These are phyloP conservation scores for Neurospora sp. DNA, from an alignment of 495 filamentous ascomycete species.

Conservation along the genomic window DNA sequence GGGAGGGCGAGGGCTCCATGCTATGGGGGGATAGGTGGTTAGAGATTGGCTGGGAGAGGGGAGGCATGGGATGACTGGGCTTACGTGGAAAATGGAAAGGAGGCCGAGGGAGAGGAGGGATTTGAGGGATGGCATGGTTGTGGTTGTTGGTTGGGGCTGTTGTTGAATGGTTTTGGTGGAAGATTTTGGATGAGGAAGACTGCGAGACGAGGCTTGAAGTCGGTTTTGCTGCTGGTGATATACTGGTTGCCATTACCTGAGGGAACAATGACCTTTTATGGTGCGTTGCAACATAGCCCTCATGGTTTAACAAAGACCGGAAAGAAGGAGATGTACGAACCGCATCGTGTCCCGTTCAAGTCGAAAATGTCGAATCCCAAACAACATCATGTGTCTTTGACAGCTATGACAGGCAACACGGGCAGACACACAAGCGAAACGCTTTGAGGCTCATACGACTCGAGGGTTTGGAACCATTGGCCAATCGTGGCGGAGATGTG, in stretches of 20 bases:
- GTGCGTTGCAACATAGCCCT: not conserved
- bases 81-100: not conserved
- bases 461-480: not conserved
- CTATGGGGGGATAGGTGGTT: no score
- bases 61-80: no score
- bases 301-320: not conserved
- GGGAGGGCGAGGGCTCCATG: not conserved
- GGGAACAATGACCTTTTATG: not conserved
- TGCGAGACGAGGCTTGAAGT: not conserved
- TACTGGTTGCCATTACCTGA: not conserved
- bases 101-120: not conserved
- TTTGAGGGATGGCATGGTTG: not conserved
- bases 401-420: not conserved
- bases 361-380: not conserved
- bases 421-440: not conserved
- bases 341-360: not conserved
- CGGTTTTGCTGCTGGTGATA: not conserved
- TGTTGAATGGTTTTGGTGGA: not conserved
- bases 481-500: not conserved
- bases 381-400: not conserved
- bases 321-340: not conserved
- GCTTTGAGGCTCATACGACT: not conserved
- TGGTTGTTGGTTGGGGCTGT: not conserved
- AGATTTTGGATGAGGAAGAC: not conserved
- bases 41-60: no score